Conservation (phyloP, 352 stramenopile genomes). For the Globisporangium barbulae region DNA sequence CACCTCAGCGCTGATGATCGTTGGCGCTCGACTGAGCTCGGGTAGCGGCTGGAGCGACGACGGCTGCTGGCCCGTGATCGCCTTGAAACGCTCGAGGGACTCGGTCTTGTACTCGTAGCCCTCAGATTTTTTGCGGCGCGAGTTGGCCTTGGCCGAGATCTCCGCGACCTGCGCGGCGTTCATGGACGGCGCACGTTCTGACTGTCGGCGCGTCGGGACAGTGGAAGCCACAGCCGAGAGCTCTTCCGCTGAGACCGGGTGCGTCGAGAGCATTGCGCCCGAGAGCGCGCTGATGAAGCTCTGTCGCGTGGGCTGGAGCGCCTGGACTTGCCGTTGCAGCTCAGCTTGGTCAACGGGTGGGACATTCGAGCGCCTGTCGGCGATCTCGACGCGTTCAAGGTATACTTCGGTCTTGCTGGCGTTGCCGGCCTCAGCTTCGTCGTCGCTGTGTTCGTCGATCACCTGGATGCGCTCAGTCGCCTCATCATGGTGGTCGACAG, state of each 20-base stretch:
- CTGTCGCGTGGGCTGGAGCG: constrained; percentile 6
- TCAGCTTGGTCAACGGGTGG: background rate
- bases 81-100: constrained; percentile 11
- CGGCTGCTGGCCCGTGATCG: background rate
- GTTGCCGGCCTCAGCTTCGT: constrained; percentile 9
- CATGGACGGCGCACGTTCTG: constrained; percentile 14
- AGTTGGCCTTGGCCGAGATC: background rate
- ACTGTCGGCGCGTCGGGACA: constrained; percentile 9
- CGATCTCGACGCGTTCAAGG: constrained; percentile 5
- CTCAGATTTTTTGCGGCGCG: constrained; percentile 15
- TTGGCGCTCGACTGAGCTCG: background rate
- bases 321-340: background rate
- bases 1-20: background rate
- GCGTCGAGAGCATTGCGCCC: constrained; percentile 6
- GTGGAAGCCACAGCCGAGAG: background rate
- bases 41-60: background rate
- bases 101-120: constrained; percentile 13
- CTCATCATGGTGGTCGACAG: background rate
- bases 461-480: constrained; percentile 10
- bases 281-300: constrained; percentile 19
- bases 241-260: background rate
- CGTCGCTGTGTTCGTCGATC: constrained; percentile 17
- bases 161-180: constrained; percentile 7
- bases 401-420: constrained; percentile 16
- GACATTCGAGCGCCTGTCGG: background rate